A percentile compares a stretch with the other conserved stretches of the same genome.
Conservation (phyloP, 495 filamentous ascomycete genomes). For the Penicillium macrosclerotiorum region DNA sequence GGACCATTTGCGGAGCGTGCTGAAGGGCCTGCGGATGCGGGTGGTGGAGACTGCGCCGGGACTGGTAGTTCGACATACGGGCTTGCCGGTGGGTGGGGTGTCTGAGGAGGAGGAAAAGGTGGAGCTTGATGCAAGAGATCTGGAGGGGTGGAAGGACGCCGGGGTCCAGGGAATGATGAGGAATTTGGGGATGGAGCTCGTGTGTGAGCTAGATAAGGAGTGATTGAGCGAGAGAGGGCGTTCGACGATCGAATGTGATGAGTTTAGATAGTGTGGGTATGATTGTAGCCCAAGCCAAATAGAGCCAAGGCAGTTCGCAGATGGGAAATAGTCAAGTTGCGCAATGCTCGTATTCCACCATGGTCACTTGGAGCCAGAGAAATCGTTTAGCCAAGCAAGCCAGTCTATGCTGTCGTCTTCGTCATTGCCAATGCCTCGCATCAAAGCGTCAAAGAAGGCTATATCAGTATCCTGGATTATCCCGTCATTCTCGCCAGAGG, state of each 20-base stretch:
- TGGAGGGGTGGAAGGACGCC: slow-evolving; percentile 23
- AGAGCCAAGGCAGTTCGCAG: too few relatives aligned
- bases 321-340: too few relatives aligned
- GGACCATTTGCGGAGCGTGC: slow-evolving; percentile 20
- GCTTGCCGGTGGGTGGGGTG: slow-evolving; percentile 19
- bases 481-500: neutral
- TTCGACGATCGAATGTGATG: neutral
- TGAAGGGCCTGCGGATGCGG: slow-evolving; percentile 23
- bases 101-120: slow-evolving; percentile 20
- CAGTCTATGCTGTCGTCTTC: neutral
- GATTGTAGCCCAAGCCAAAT: too few relatives aligned
- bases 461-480: neutral
- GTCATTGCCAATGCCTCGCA: neutral
- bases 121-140: slow-evolving; percentile 21
- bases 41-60: slow-evolving; percentile 24
- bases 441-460: slow-evolving; percentile 1
- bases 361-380: too few relatives aligned
- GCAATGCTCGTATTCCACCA: too few relatives aligned
- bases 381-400: neutral
- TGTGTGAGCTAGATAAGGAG: slow-evolving; percentile 29
- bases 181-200: slow-evolving; percentile 30
- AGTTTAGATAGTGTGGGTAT: too few relatives aligned
- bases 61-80: slow-evolving; percentile 19
- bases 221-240: neutral
- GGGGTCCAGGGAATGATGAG: slow-evolving; percentile 29